Base-by-base conservation (phyloP, 1,139 yeast species). In the Nadsonia commutata region DNA sequence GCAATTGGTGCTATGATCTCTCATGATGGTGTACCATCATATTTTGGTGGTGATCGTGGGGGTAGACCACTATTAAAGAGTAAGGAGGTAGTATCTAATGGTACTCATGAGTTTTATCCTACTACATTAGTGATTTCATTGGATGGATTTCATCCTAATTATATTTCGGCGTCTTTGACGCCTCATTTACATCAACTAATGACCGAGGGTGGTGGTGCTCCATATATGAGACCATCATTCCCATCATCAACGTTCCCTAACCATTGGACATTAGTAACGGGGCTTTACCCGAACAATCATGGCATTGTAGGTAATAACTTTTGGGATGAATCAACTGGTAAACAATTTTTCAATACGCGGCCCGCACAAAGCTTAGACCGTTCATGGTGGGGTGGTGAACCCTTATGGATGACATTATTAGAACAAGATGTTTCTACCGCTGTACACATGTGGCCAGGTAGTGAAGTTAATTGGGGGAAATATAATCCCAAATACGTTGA, bases 381-480 rank as follows among this genome's bases (percentile, higher is more conserved):
- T 0, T 73, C 68, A 23, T 82, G 83, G 66, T 84, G 94, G 94
- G 90, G 93, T 8, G 94, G 95, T 23, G 93, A 83, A 56, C 94
- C 96, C 0, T 59, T 86, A 21, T 86, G 96, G 96, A 65, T 69
- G 39, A 82, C 94, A 0, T 86, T 93, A 0, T 66, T 66, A 20
- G 59, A 59, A n/a, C 82, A 80, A 48, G 79, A 77, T 1, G 71
- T 82, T 3, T 66, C 66, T 13, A 66, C 81, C 2, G 94, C 93
- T 0, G 79, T 84, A n/a, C 95, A 86, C 58, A 85, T 86, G 95
- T 86, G 94, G 94, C 95, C 96, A 0, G 95, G 95, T 1, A 78
- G 86, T 48, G 94, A 84, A 53, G 93, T 80, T 3, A 71, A 43
- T 67, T 75, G 67, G 65, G 52, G 20, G 42, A 50, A 46, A 33